Conservation (phyloP, 768 basidiomycete species). For the Russula virescens region DNA sequence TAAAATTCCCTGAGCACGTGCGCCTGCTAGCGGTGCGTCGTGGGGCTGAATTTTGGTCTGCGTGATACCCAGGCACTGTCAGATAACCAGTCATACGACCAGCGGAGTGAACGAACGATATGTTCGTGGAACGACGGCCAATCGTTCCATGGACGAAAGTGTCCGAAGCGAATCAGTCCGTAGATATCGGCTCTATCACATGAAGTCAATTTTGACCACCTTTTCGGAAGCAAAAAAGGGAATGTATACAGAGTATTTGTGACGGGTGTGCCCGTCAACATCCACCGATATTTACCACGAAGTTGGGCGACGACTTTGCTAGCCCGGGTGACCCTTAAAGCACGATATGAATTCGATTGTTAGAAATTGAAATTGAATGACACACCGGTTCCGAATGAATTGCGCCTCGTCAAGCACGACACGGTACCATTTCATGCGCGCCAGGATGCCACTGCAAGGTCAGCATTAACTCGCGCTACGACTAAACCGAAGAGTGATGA, state of each 20-base stretch:
- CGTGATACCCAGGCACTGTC: background rate
- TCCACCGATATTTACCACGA: conserved; percentile 66
- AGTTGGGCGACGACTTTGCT: conserved; percentile 57
- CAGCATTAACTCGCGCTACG: background rate
- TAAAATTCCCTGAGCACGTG: conserved; percentile 62
- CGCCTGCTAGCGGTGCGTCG: conserved; percentile 58
- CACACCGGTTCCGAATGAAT: conserved; percentile 60
- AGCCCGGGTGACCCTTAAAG: conserved; percentile 46
- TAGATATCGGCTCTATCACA: conserved; percentile 57
- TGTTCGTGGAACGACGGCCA: conserved; percentile 61
- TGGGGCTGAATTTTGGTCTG: conserved; percentile 49
- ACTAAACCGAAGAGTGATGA: background rate
- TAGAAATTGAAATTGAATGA: background rate
- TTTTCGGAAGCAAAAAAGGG: background rate
- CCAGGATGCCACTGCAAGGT: conserved; percentile 46
- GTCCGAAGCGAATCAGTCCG: conserved; percentile 62
- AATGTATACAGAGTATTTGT: conserved; percentile 55
- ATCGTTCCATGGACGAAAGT: conserved; percentile 65
- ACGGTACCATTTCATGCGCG: conserved; percentile 58
- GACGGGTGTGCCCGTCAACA: conserved; percentile 71
- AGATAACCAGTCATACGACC: background rate
- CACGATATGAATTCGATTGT: background rate
- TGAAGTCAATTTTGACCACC: background rate
- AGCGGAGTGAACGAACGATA: conserved; percentile 36
- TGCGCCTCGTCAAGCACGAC: conserved; percentile 77